Conservation (phyloP, 345 rosid genomes). For the Turnera subulata region DNA sequence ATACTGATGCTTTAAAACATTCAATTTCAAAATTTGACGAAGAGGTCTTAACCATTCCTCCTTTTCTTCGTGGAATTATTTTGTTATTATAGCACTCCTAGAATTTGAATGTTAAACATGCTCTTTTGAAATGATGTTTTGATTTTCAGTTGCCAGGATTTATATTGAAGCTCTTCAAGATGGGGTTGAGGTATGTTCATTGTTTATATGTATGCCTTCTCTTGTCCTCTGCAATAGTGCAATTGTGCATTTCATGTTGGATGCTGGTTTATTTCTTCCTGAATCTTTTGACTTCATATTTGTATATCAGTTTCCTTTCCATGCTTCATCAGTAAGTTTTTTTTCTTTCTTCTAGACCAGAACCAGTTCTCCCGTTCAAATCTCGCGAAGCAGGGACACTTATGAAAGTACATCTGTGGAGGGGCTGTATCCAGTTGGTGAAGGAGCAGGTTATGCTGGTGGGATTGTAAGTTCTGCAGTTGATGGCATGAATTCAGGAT, state of each 20-base stretch:
- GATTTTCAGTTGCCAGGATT: conserved; percentile 81
- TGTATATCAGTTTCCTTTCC: no score
- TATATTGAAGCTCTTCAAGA: conserved; percentile 90
- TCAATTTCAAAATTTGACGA: conserved; percentile 69
- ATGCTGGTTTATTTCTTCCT: no score
- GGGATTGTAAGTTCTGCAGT: conserved; percentile 98
- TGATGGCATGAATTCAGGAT: conserved; percentile 88
- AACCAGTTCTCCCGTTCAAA: conserved; percentile 85
- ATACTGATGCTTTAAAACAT: conserved; percentile 62
- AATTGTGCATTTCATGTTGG: neutral
- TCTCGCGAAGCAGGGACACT: conserved; percentile 60
- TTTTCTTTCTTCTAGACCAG: conserved; percentile 56
- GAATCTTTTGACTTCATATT: no score
- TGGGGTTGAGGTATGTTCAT: conserved; percentile 74
- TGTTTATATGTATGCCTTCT: neutral
- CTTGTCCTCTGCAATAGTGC: neutral
- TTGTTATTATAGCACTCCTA: neutral
- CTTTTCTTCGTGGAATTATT: neutral
- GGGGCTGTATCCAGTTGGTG: conserved; percentile 91
- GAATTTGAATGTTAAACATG: conserved; percentile 6
- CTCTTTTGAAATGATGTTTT: conserved; percentile 1
- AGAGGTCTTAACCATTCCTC: conserved; percentile 56
- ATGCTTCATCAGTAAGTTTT: neutral
- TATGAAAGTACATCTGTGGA: conserved; percentile 69
- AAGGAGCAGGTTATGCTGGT: conserved; percentile 99